Base-by-base conservation (phyloP, 768 basidiomycete genomes). In the Jaapia argillacea region DNA sequence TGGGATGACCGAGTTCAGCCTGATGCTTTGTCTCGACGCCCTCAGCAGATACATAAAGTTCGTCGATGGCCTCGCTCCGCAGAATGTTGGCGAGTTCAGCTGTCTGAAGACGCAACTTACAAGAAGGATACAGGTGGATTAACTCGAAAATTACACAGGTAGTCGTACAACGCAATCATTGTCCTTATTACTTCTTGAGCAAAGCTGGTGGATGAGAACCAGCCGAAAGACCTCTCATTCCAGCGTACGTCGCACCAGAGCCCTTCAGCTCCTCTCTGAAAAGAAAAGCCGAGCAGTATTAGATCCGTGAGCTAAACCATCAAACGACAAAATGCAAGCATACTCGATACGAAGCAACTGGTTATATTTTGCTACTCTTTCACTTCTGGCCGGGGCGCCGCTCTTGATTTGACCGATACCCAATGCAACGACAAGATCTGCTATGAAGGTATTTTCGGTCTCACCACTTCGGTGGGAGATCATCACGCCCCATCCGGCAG, bases 401-500 rank as follows among this genome's bases (percentile, higher is more conserved):
- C 94, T 96, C 83, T 99, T 98, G 76, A 97, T 96, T 68, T 94
- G 85, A 50, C 92, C 92, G 47, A 75, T 76, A 51, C 85, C 83
- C 52, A 97, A 88, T 39, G 87, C 96, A 54, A 98, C 92, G 49
- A 83, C 80, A 52, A 97, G 81, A 66, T 97, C 92, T 49, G 93
- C 90, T 57, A 98, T 97, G 65, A 91, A 73, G 43, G 90, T 93
- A 71, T 90, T 92, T 69, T 96, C 93, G 26, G 94, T 98, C 76
- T 97, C 94, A 58, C 94, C 94, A 53, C 86, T 90, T 53, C 96
- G 92, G 77, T 98, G 96, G 42, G 93, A 97, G 65, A 94, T 83
- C 96, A 99, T 99, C 68, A 97, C 88, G 62, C 92, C 93, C 96
- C 96, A 99, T 43, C 86, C 86, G 58, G 89, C 89, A 28, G 88